Evolutionary conservation across 2,329 filamentous ascomycete genomes (phyloP), one percentile per base, ranked within the genome.

Genomic region (Fusarium fracticaudum): DNA sequence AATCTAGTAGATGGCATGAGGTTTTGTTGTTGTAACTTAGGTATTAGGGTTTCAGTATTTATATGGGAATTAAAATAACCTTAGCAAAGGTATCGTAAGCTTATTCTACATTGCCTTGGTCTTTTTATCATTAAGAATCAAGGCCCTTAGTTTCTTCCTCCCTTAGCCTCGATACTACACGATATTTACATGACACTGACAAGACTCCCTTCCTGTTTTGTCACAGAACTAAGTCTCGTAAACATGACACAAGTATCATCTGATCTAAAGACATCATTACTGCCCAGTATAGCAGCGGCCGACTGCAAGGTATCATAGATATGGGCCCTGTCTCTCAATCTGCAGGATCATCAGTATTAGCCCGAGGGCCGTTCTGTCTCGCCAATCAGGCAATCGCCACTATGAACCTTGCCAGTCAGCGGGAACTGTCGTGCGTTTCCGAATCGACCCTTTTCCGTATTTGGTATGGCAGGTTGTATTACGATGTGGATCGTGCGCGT

Each of bases 201-300:
- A n/a, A 33, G 0, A 33, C 1, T 37, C 4, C 50, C 31, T 51
- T 22, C n/a, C 31, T 26, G 4, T 40, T 38, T 55, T 13, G 35
- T 18, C 1, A 1, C 6, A n/a, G 0, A 18, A 13, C 4, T 0
- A 17, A 4, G 8, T 31, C 11, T 6, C 24, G 2, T 13, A 24
- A n/a, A 6, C 53, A 14, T 11, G 2, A 1, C 13, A 33, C 1
- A 33, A 33, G 13, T 2, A 29, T 24, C 24, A 24, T 24, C 53
- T 31, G 26, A 33, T 11, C 9, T 15, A 3, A 1, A 18, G 15
- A 29, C 20, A 29, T 31, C 15, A 15, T 3, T 1, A n/a, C 26
- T n/a, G 0, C 33, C 7, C 33, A 22, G 15, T 7, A 41, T 8
- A 29, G 35, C 6, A 55, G 51, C 51, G 51, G 51, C 51, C 51